phyloP scores from a whole-genome alignment of 2,329 filamentous ascomycete genomes.

The Phialophora verrucosa region DNA sequence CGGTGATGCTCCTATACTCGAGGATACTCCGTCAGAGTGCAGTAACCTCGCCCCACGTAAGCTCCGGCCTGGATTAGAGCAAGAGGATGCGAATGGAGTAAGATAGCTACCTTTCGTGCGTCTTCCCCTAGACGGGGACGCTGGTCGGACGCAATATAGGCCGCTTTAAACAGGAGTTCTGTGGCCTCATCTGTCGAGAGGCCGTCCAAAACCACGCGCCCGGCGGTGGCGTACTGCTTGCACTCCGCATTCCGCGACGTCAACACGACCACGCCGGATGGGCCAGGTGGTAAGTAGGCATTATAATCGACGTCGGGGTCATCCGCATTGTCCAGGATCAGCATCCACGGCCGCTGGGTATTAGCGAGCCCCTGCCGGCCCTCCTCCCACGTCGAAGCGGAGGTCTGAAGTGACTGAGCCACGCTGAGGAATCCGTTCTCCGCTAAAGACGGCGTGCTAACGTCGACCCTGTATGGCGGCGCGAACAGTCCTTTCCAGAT shows the following conservation, averaged over 20 bases:
- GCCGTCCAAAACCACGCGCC: conserved; percentile 18
- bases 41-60: conserved; percentile 41
- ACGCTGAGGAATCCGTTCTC: conserved; percentile 40
- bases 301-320: conserved; percentile 33
- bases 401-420: conserved; percentile 34
- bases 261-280: conserved; percentile 27
- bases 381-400: conserved; percentile 35
- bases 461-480: conserved; percentile 18
- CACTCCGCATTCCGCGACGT: conserved; percentile 36
- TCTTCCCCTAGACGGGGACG: conserved; percentile 13
- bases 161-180: conserved; percentile 29
- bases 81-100: conserved; percentile 35
- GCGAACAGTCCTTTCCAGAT: conserved; percentile 25
- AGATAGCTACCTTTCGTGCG: conserved; percentile 14
- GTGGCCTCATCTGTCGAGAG: conserved; percentile 21
- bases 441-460: conserved; percentile 35
- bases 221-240: conserved; percentile 29
- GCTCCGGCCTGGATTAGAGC: conserved; percentile 38
- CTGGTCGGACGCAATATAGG: conserved; percentile 12
- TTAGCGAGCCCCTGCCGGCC: conserved; percentile 28
- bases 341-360: conserved; percentile 28
- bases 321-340: conserved; percentile 37
- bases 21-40: conserved; percentile 40
- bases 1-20: conserved; percentile 38
- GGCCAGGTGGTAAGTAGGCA: conserved; percentile 28